Percentiles rank a stretch among this genome's conserved stretches.
phyloP scores from a whole-genome alignment of 2,329 filamentous ascomycete species.

The Neonectria sp. region DNA sequence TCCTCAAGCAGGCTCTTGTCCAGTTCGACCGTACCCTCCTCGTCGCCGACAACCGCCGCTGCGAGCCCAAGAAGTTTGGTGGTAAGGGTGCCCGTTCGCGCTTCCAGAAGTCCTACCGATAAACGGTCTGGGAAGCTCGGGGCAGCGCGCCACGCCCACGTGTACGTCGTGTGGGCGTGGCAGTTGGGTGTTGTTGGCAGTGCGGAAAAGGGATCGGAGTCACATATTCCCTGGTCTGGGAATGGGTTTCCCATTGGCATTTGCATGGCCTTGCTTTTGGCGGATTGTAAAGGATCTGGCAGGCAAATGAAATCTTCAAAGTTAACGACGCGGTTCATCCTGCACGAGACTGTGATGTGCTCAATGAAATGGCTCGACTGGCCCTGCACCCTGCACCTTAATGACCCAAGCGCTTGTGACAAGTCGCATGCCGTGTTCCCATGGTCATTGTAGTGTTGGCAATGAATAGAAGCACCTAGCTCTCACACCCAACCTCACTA shows the following conservation, averaged over 20 bases:
- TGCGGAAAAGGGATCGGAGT: constrained; percentile 56
- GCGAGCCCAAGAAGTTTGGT: constrained; percentile 99
- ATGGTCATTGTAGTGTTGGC: background rate
- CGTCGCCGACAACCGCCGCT: constrained; percentile 98
- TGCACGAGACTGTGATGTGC: constrained; percentile 43
- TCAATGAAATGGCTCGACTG: constrained; percentile 43
- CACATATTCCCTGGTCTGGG: constrained; percentile 57
- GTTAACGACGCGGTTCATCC: constrained; percentile 50
- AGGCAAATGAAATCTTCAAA: constrained; percentile 67
- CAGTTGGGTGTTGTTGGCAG: constrained; percentile 43
- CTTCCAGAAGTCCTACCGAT: constrained; percentile 99
- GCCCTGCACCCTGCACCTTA: constrained; percentile 34
- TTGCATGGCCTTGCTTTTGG: constrained; percentile 67
- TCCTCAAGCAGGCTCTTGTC: constrained; percentile 96
- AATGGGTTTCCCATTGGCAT: constrained; percentile 63
- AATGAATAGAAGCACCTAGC: background rate
- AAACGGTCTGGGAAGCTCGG: constrained; percentile 61
- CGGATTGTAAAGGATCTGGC: constrained; percentile 65
- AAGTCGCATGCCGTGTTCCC: constrained; percentile 5
- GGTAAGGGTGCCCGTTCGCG: constrained; percentile 94
- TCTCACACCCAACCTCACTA: too few species aligned
- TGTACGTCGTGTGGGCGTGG: constrained; percentile 20
- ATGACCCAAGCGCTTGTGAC: constrained; percentile 15
- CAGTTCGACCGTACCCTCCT: constrained; percentile 97
- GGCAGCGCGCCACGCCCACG: constrained; percentile 30